Evolutionary conservation across 805 yeast genomes (phyloP).

Genomic region (Naumovozyma baii): DNA sequence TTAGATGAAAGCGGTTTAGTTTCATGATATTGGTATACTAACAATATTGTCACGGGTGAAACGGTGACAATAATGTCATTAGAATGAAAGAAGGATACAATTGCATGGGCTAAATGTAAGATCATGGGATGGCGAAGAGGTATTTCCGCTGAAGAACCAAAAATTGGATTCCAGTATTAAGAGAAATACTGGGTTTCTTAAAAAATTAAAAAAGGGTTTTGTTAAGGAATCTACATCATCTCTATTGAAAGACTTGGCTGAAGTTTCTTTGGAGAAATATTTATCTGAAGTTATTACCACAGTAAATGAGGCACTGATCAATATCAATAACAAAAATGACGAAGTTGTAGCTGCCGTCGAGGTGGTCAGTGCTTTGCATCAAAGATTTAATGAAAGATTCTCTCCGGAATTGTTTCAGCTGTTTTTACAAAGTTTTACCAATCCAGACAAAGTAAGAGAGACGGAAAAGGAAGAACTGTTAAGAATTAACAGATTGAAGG

Average conservation of each 20-base stretch:
- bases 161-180: conserved; percentile 68
- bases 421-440: conserved; percentile 35
- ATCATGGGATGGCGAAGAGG: conserved; percentile 46
- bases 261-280: conserved; percentile 63
- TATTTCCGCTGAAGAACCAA: conserved; percentile 18
- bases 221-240: conserved; percentile 40
- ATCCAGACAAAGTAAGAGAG: conserved; percentile 19
- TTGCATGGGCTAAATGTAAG: conserved; percentile 34
- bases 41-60: no score
- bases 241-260: conserved; percentile 50
- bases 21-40: no score
- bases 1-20: no score
- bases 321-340: conserved; percentile 38
- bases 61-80: no score
- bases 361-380: conserved; percentile 64
- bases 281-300: conserved; percentile 59
- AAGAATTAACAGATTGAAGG: conserved; percentile 36
- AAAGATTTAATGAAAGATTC: conserved; percentile 50
- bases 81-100: conserved; percentile 13
- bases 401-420: conserved; percentile 40
- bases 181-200: conserved; percentile 72
- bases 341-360: conserved; percentile 60
- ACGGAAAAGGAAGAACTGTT: conserved; percentile 38
- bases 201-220: conserved; percentile 51
- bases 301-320: conserved; percentile 50